These are phyloP conservation scores for Populus deltoides DNA, from an alignment of 345 rosid species.

Conservation along the genomic window DNA sequence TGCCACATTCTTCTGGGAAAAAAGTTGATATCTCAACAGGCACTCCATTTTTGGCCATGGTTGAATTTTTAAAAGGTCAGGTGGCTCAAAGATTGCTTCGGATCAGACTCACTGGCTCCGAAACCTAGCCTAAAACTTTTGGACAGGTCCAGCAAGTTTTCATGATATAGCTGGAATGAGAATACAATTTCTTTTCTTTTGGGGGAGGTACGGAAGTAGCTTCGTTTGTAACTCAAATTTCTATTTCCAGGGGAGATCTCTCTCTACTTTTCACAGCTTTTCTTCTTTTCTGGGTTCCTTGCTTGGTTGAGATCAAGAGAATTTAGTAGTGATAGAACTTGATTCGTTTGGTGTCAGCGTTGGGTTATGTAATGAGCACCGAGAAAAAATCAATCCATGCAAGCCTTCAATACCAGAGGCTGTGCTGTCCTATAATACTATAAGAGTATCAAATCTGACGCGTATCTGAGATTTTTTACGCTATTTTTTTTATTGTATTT, in stretches of 20 bases:
- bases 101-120: background rate
- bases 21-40: background rate
- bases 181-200: background rate
- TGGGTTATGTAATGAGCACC: too few species aligned
- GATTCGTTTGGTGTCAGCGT: too few species aligned
- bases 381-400: too few species aligned
- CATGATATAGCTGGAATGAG: constrained; percentile 3
- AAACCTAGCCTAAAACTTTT: constrained; percentile 4
- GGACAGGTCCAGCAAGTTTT: constrained; percentile 9
- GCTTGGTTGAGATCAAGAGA: background rate
- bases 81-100: background rate
- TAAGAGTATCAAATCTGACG: too few species aligned
- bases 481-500: too few species aligned
- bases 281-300: background rate
- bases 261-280: background rate
- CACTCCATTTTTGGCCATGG: background rate
- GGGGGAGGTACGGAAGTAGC: constrained; percentile 12
- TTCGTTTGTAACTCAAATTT: constrained; percentile 25
- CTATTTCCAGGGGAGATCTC: constrained; percentile 10
- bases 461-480: too few species aligned
- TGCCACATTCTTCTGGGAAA: background rate
- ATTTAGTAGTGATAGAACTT: too few species aligned
- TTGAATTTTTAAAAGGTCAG: background rate
- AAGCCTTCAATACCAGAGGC: too few species aligned
- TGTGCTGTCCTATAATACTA: too few species aligned